These are phyloP conservation scores for Aspergillus campestris DNA, from an alignment of 495 filamentous ascomycete species.

Conservation along the genomic window DNA sequence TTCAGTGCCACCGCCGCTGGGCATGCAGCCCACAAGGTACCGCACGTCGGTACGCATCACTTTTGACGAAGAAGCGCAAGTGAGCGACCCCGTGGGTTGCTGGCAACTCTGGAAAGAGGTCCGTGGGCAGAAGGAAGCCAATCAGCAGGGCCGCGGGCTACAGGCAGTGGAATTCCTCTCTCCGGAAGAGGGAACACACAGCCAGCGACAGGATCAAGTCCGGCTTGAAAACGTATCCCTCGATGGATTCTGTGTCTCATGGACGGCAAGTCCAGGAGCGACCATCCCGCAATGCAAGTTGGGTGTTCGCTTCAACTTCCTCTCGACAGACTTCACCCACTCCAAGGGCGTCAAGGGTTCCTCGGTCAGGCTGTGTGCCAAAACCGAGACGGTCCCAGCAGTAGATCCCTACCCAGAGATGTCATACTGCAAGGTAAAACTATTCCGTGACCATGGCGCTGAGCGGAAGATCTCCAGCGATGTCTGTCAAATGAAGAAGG, in stretches of 20 bases:
- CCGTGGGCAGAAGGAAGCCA: slow-evolving; percentile 78
- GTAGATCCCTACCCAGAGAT: slow-evolving; percentile 52
- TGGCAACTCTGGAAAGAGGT: slow-evolving; percentile 97
- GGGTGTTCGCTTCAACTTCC: slow-evolving; percentile 88
- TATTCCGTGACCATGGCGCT: slow-evolving; percentile 89
- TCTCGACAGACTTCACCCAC: slow-evolving; percentile 94
- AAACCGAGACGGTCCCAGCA: slow-evolving; percentile 56
- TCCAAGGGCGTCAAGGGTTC: slow-evolving; percentile 96
- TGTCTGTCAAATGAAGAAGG: slow-evolving; percentile 80
- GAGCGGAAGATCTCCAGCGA: slow-evolving; percentile 92
- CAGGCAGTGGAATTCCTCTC: slow-evolving; percentile 91
- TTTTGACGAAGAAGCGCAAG: slow-evolving; percentile 87
- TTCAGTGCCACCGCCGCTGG: slow-evolving; percentile 34
- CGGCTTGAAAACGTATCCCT: slow-evolving; percentile 78
- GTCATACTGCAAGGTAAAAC: slow-evolving; percentile 87
- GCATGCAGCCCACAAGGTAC: slow-evolving; percentile 50
- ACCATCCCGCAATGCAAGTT: slow-evolving; percentile 63
- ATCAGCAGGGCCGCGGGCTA: slow-evolving; percentile 76
- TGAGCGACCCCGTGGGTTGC: slow-evolving; percentile 66
- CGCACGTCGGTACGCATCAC: slow-evolving; percentile 82
- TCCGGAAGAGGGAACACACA: slow-evolving; percentile 55
- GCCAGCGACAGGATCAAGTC: slow-evolving; percentile 59
- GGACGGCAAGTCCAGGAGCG: slow-evolving; percentile 58
- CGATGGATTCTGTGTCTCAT: slow-evolving; percentile 83
- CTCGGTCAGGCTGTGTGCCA: slow-evolving; percentile 80